These are phyloP conservation scores for Hemileccinum impolitum DNA, from an alignment of 768 basidiomycete genomes.

Conservation along the genomic window DNA sequence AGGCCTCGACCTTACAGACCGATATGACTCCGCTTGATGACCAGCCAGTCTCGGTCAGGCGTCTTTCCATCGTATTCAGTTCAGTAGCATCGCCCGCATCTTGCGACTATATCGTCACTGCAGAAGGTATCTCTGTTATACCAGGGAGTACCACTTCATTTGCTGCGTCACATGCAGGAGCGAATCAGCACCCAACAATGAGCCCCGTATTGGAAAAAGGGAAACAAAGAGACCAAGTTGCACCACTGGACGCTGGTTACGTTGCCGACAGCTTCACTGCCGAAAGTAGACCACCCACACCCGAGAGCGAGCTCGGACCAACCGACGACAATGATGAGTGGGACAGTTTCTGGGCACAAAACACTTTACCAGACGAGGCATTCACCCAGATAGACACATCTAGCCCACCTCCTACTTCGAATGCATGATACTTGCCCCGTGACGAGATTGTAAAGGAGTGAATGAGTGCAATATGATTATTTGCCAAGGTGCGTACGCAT, in stretches of 20 bases:
- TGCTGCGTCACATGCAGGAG: not conserved
- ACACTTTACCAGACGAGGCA: slow-evolving; percentile 40
- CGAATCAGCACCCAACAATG: slow-evolving; percentile 10
- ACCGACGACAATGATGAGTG: slow-evolving; percentile 40
- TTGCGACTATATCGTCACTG: slow-evolving; percentile 73
- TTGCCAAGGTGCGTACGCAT: not conserved
- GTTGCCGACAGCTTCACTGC: slow-evolving; percentile 25
- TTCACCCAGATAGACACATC: slow-evolving; percentile 21
- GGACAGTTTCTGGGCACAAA: slow-evolving; percentile 44
- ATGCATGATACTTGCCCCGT: slow-evolving; percentile 11
- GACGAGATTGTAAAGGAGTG: not conserved
- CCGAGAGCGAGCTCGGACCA: slow-evolving; percentile 24
- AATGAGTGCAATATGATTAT: slow-evolving; percentile 9
- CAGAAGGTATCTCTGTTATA: slow-evolving; percentile 48
- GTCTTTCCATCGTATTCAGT: slow-evolving; percentile 77
- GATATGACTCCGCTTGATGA: slow-evolving; percentile 31
- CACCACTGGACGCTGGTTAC: slow-evolving; percentile 37
- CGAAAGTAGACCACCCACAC: slow-evolving; percentile 17
- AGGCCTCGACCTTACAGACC: not conserved
- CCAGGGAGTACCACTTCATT: slow-evolving; percentile 21
- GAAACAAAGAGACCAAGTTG: slow-evolving; percentile 19
- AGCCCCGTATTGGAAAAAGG: not conserved
- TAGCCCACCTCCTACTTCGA: slow-evolving; percentile 2
- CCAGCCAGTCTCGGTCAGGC: slow-evolving; percentile 56
- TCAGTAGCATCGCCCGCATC: slow-evolving; percentile 54